phyloP scores from a whole-genome alignment of 805 yeast species.

The Starmerella geochares region DNA sequence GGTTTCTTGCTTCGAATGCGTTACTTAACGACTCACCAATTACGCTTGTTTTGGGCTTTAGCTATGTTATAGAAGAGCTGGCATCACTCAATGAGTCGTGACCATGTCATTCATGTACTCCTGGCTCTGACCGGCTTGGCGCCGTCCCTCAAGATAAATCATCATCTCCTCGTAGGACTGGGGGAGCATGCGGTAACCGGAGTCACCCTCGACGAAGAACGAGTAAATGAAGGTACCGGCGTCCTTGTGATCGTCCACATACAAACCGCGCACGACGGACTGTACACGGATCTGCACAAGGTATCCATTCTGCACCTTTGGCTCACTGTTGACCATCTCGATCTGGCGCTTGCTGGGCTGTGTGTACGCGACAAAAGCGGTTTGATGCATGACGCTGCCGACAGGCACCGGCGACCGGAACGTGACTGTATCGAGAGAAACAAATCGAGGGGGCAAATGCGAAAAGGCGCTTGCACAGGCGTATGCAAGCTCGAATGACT shows the following conservation, averaged over 20 bases:
- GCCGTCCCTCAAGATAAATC: conserved; percentile 78
- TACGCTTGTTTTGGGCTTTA: no score
- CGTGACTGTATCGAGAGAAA: conserved; percentile 80
- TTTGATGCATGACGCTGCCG: conserved; percentile 76
- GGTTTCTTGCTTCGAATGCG: no score
- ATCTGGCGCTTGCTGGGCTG: conserved; percentile 41
- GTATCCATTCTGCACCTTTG: conserved; percentile 43
- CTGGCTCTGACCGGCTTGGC: conserved; percentile 80
- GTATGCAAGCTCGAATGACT: conserved; percentile 86
- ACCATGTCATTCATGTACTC: conserved; percentile 21
- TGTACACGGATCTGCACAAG: conserved; percentile 83
- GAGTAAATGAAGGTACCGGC: conserved; percentile 86
- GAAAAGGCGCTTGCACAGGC: conserved; percentile 87
- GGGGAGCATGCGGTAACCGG: conserved; percentile 62
- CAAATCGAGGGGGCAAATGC: conserved; percentile 75
- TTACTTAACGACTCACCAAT: no score
- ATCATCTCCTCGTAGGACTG: conserved; percentile 87
- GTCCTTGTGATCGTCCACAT: conserved; percentile 49
- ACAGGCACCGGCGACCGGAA: conserved; percentile 94
- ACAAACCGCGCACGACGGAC: conserved; percentile 62
- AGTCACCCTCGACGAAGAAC: conserved; percentile 49
- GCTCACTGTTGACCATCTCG: conserved; percentile 35
- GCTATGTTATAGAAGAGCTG: no score
- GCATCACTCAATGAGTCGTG: conserved; percentile 7
- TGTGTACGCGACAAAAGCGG: conserved; percentile 76